These are phyloP conservation scores for Starmerella scarabaei DNA, from an alignment of 805 yeast species.

Conservation along the genomic window DNA sequence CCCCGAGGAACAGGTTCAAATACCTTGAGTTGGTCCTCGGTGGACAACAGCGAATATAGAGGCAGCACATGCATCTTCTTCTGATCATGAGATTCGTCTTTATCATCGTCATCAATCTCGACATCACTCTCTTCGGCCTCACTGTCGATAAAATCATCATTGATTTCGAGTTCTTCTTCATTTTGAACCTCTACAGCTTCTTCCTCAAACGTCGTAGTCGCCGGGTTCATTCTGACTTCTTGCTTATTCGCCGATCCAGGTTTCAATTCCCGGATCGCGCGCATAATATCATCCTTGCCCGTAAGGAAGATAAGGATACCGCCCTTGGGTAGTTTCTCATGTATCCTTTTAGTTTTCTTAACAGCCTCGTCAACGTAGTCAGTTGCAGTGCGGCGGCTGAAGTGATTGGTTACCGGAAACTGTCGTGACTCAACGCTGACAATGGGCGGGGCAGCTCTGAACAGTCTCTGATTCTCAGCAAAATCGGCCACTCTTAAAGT, in stretches of 20 bases:
- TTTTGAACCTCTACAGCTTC: constrained; percentile 63
- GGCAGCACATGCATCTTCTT: constrained; percentile 80
- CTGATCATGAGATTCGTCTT: constrained; percentile 37
- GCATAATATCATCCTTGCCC: constrained; percentile 83
- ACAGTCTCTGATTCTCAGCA: constrained; percentile 63
- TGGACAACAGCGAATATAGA: constrained; percentile 82
- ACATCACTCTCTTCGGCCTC: constrained; percentile 35
- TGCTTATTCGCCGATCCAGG: constrained; percentile 32
- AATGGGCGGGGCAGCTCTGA: constrained; percentile 67
- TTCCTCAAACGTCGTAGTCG: constrained; percentile 60
- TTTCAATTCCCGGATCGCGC: constrained; percentile 56
- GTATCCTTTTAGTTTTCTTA: constrained; percentile 75
- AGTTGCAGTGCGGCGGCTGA: constrained; percentile 62
- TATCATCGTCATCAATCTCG: constrained; percentile 39
- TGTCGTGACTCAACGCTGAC: constrained; percentile 86
- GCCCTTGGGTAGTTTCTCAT: constrained; percentile 76
- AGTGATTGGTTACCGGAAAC: constrained; percentile 84
- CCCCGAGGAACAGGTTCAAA: constrained; percentile 78
- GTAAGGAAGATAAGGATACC: constrained; percentile 85
- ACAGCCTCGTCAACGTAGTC: constrained; percentile 81
- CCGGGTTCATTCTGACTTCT: constrained; percentile 39
- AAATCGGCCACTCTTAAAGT: constrained; percentile 89
- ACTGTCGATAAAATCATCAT: constrained; percentile 30
- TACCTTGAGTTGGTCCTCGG: constrained; percentile 86
- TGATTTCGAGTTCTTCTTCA: constrained; percentile 26